Percentiles rank a stretch among this genome's conserved stretches.
Evolutionary conservation across 345 rosid genomes (phyloP).

Genomic region (Mercurialis annua): DNA sequence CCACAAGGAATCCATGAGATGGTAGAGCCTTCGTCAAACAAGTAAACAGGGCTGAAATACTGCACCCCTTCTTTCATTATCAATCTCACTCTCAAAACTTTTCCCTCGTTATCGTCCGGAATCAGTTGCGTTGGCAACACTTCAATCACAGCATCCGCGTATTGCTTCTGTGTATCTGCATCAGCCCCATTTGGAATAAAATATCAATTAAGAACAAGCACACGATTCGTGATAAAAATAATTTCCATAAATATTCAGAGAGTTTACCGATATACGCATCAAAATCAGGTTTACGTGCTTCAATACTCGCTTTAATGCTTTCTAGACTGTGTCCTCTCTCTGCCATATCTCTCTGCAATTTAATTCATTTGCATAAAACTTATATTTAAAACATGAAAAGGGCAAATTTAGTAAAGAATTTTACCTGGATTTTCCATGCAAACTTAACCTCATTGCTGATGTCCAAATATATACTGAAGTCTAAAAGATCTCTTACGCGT

Average conservation of each 20-base stretch:
- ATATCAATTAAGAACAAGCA: background rate
- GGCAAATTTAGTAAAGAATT: background rate
- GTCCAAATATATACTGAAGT: constrained; percentile 97
- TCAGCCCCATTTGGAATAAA: background rate
- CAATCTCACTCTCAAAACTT: constrained; percentile 82
- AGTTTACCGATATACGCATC: constrained; percentile 84
- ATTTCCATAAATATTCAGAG: too few species aligned
- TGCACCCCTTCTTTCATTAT: constrained; percentile 95
- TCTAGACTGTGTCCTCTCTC: constrained; percentile 99
- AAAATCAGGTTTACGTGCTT: constrained; percentile 92
- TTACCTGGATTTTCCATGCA: constrained; percentile 75
- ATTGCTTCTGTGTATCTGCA: constrained; percentile 94
- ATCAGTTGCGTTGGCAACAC: constrained; percentile 86
- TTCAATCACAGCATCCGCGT: constrained; percentile 91
- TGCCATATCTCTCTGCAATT: constrained; percentile 89
- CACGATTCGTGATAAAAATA: too few species aligned
- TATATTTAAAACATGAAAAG: background rate
- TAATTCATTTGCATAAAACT: background rate
- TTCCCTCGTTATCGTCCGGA: constrained; percentile 89
- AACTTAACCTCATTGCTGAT: constrained; percentile 96
- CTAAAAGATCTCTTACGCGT: constrained; percentile 79
- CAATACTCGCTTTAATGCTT: constrained; percentile 96
- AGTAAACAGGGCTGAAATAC: constrained; percentile 78
- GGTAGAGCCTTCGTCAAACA: constrained; percentile 94
- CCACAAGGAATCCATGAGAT: constrained; percentile 96